These are phyloP conservation scores for Dryadomyces quercus-mongolicae DNA, from an alignment of 2,329 filamentous ascomycete genomes.

Conservation along the genomic window DNA sequence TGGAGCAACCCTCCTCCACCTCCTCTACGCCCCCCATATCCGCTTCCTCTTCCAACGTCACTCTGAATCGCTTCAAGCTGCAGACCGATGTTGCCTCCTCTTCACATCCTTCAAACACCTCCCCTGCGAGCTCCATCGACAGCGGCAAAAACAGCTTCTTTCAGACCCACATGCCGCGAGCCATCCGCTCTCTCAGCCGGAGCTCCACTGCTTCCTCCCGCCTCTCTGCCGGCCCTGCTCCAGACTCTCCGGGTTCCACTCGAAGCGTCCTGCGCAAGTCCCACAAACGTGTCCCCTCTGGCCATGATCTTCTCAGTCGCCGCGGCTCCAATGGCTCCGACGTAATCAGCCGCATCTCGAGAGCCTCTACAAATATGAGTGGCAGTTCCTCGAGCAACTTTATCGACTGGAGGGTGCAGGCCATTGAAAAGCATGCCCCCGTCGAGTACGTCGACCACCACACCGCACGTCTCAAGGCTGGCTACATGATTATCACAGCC, in stretches of 20 bases:
- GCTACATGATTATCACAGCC: constrained; percentile 40
- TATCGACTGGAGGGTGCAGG: constrained; percentile 21
- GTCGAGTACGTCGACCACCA: constrained; percentile 24
- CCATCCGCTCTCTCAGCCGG: constrained; percentile 15
- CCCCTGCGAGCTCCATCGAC: constrained; percentile 15
- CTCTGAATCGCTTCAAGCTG: constrained; percentile 3
- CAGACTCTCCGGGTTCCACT: constrained; percentile 5
- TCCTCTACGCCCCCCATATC: not conserved
- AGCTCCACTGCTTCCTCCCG: constrained; percentile 5
- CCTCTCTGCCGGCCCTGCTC: not conserved
- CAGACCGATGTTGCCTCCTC: constrained; percentile 9
- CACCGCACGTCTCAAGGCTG: constrained; percentile 34
- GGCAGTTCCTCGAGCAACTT: constrained; percentile 16
- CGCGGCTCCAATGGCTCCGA: constrained; percentile 20
- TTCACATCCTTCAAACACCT: constrained; percentile 6
- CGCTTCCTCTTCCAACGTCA: not conserved
- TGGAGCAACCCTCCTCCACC: not conserved
- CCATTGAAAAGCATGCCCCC: constrained; percentile 25
- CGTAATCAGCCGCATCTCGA: constrained; percentile 15
- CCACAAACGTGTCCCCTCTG: constrained; percentile 11
- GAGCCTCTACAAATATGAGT: constrained; percentile 16
- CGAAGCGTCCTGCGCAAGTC: constrained; percentile 12
- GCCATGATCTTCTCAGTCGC: constrained; percentile 12
- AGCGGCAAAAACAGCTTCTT: constrained; percentile 15
- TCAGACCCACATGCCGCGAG: constrained; percentile 11